Evolutionary conservation across 1,284 basidiomycete genomes (phyloP).

Genomic region (Moesziomyces aphidis): DNA sequence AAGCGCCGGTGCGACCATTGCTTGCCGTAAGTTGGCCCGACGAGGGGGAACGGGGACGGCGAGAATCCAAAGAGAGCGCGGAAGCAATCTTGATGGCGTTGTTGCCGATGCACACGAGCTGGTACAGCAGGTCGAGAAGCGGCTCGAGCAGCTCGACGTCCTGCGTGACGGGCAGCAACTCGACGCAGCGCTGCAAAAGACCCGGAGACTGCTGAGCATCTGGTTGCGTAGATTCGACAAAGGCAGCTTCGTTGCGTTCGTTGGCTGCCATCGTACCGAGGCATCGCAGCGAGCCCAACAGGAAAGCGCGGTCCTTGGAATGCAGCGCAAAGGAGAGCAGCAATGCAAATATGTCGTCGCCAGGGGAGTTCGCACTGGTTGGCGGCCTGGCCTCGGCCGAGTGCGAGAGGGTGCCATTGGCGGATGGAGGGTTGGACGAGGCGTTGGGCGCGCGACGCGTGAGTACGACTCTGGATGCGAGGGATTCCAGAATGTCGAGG

Average conservation of each 20-base stretch:
- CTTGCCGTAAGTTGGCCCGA: background rate
- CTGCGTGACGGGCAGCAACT: slow-evolving; percentile 57
- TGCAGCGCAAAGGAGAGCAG: slow-evolving; percentile 50
- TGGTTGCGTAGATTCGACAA: slow-evolving; percentile 45
- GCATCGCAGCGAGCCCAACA: slow-evolving; percentile 58
- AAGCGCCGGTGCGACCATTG: background rate
- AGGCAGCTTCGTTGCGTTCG: slow-evolving; percentile 54
- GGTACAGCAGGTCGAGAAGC: slow-evolving; percentile 60
- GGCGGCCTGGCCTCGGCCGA: background rate
- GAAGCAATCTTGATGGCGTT: slow-evolving; percentile 55
- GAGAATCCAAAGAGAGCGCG: slow-evolving; percentile 2
- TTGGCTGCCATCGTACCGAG: slow-evolving; percentile 50
- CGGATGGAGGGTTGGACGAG: background rate
- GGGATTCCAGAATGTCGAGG: slow-evolving; percentile 60
- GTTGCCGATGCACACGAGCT: slow-evolving; percentile 56
- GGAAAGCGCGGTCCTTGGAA: slow-evolving; percentile 58
- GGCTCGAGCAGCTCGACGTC: slow-evolving; percentile 62
- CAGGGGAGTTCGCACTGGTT: slow-evolving; percentile 2
- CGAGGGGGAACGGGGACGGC: slow-evolving; percentile 1
- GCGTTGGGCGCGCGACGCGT: slow-evolving; percentile 39
- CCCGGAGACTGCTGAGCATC: slow-evolving; percentile 41
- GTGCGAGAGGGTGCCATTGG: slow-evolving; percentile 2
- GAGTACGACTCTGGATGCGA: slow-evolving; percentile 38
- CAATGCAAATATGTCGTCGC: slow-evolving; percentile 52
- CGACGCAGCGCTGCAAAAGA: slow-evolving; percentile 54